These are phyloP conservation scores for Annona cherimola DNA, from an alignment of 164 flowering plant genomes.

Conservation along the genomic window DNA sequence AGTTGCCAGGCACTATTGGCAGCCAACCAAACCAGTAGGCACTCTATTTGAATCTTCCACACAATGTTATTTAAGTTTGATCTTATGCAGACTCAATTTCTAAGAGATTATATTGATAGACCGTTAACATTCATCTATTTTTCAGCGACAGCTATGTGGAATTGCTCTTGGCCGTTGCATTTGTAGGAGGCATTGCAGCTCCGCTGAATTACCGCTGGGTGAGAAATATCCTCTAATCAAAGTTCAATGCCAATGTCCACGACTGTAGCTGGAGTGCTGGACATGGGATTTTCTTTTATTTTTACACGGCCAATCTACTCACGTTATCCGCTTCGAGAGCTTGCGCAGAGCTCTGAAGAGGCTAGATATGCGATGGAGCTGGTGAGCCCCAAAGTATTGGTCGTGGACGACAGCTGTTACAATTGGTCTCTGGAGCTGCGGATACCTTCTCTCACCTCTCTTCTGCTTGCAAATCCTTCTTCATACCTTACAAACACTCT, in stretches of 20 bases:
- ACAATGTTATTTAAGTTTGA: no score
- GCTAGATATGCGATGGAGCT: constrained; percentile 51
- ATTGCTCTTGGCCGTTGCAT: constrained; percentile 71
- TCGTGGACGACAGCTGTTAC: constrained; percentile 46
- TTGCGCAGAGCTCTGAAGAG: constrained; percentile 62
- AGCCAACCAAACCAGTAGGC: no score
- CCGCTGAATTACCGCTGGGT: constrained; percentile 91
- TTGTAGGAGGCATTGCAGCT: constrained; percentile 65
- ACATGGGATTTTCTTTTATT: not conserved
- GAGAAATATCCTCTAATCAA: not conserved
- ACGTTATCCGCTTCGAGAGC: not conserved
- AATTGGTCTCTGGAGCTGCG: constrained; percentile 42
- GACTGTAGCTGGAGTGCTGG: not conserved
- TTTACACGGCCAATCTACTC: no score
- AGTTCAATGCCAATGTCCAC: no score
- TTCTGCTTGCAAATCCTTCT: constrained; percentile 31
- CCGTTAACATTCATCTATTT: not conserved
- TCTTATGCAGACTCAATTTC: no score
- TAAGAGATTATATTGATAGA: no score
- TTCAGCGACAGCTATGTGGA: constrained; percentile 69
- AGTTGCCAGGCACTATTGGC: no score
- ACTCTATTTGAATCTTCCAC: no score
- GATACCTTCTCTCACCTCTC: constrained; percentile 4
- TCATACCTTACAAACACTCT: constrained; percentile 10
- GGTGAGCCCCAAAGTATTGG: constrained; percentile 59